Conservation (phyloP, 2,329 filamentous ascomycete species). For the Phialemonium atrogriseum region DNA sequence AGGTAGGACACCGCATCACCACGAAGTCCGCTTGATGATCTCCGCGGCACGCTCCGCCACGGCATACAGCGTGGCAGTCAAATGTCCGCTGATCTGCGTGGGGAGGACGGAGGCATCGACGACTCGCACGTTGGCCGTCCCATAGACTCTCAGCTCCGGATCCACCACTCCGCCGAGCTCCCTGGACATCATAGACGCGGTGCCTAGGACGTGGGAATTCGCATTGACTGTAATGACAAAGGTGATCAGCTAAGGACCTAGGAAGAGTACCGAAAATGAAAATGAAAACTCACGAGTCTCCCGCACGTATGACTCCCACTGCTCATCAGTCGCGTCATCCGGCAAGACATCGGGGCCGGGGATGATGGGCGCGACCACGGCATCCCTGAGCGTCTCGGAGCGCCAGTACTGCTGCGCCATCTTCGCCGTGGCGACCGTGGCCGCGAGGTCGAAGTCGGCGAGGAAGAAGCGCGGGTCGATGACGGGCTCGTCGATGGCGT, state of each 20-base stretch:
- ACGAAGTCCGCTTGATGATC: conserved; percentile 7
- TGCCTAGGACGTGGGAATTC: conserved; percentile 27
- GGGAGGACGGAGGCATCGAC: conserved; percentile 34
- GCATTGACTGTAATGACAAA: not conserved
- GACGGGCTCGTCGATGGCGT: conserved; percentile 23
- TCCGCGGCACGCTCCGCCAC: conserved; percentile 31
- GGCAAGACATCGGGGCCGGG: conserved; percentile 17
- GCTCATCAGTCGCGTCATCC: conserved; percentile 18
- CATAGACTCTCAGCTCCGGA: conserved; percentile 29
- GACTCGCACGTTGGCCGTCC: conserved; percentile 30
- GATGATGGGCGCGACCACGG: conserved; percentile 10
- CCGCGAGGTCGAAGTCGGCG: conserved; percentile 25
- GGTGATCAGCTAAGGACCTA: not conserved
- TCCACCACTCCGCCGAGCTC: conserved; percentile 32
- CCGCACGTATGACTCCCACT: conserved; percentile 17
- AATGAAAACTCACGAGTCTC: conserved; percentile 7
- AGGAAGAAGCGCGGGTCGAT: conserved; percentile 22
- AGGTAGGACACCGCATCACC: too few relatives aligned
- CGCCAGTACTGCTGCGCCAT: conserved; percentile 21
- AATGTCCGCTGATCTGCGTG: conserved; percentile 26
- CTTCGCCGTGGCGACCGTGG: conserved; percentile 19
- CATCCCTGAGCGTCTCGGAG: conserved; percentile 16
- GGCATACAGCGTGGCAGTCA: conserved; percentile 37
- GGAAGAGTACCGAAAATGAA: not conserved
- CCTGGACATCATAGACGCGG: conserved; percentile 28